Percentiles rank a stretch among this genome's conserved stretches.
Conservation (phyloP, 1,139 yeast species). For the Suhomyces guaymorum region DNA sequence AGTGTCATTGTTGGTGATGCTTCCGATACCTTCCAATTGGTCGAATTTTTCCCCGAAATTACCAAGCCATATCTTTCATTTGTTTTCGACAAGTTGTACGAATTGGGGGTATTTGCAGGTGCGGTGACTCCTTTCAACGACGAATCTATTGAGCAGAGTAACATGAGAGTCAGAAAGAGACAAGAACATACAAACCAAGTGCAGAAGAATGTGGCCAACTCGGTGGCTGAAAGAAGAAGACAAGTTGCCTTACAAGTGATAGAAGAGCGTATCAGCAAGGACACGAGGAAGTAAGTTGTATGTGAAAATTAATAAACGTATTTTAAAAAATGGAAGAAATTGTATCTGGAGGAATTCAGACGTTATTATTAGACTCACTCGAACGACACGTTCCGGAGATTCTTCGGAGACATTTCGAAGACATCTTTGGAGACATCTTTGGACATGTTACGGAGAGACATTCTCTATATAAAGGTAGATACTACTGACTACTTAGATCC, state of each 20-base stretch:
- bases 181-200: slow-evolving; percentile 46
- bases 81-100: slow-evolving; percentile 55
- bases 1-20: slow-evolving; percentile 71
- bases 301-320: too few relatives aligned
- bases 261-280: slow-evolving; percentile 64
- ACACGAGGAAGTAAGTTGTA: slow-evolving; percentile 11
- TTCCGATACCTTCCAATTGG: slow-evolving; percentile 81
- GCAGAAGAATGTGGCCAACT: slow-evolving; percentile 47
- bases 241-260: slow-evolving; percentile 82
- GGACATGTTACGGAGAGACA: too few relatives aligned
- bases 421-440: too few relatives aligned
- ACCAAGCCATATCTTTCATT: slow-evolving; percentile 54
- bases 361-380: too few relatives aligned
- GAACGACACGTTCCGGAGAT: too few relatives aligned
- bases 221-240: slow-evolving; percentile 81
- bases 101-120: slow-evolving; percentile 53
- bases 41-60: slow-evolving; percentile 74
- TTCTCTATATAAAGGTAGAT: too few relatives aligned
- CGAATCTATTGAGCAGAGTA: slow-evolving; percentile 72
- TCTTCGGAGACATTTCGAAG: too few relatives aligned
- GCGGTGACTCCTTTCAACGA: slow-evolving; percentile 68
- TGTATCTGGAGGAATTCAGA: too few relatives aligned
- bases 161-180: slow-evolving; percentile 64
- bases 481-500: too few relatives aligned
- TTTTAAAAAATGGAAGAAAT: too few relatives aligned